phyloP scores from a whole-genome alignment of 140 eudicot species.

The Stevia rebaudiana region DNA sequence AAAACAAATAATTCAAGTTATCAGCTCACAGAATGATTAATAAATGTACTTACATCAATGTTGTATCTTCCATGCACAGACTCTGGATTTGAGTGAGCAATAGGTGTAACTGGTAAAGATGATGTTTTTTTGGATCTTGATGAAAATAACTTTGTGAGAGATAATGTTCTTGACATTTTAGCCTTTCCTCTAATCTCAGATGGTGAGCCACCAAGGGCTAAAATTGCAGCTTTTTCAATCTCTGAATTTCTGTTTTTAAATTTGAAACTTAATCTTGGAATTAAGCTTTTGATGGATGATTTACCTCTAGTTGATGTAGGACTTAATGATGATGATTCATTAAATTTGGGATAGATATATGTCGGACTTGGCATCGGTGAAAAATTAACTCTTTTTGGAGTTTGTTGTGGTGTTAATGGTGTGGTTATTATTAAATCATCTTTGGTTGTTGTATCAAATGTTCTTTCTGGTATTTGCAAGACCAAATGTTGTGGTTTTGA shows the following conservation, averaged over 20 bases:
- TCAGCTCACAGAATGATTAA: constrained; percentile 21
- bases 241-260: constrained; percentile 57
- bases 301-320: constrained; percentile 48
- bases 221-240: constrained; percentile 68
- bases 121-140: constrained; percentile 47
- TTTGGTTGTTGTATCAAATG: constrained; percentile 31
- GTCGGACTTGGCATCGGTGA: constrained; percentile 71
- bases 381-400: constrained; percentile 69
- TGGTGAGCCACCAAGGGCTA: constrained; percentile 74
- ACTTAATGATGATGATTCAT: constrained; percentile 44
- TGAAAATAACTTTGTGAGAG: constrained; percentile 54
- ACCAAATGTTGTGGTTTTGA: constrained; percentile 28
- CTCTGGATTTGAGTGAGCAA: constrained; percentile 86
- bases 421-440: constrained; percentile 50
- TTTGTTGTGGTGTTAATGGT: constrained; percentile 52
- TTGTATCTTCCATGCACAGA: constrained; percentile 72
- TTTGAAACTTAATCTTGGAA: constrained; percentile 76
- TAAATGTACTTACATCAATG: constrained; percentile 30
- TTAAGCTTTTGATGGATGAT: constrained; percentile 56
- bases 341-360: constrained; percentile 21
- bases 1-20: background rate
- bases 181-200: constrained; percentile 33
- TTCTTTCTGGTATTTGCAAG: constrained; percentile 47
- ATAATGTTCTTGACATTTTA: constrained; percentile 49
- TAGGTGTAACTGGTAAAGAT: constrained; percentile 74